phyloP scores from a whole-genome alignment of 139 green algal species.

The Nannochloris sp. region DNA sequence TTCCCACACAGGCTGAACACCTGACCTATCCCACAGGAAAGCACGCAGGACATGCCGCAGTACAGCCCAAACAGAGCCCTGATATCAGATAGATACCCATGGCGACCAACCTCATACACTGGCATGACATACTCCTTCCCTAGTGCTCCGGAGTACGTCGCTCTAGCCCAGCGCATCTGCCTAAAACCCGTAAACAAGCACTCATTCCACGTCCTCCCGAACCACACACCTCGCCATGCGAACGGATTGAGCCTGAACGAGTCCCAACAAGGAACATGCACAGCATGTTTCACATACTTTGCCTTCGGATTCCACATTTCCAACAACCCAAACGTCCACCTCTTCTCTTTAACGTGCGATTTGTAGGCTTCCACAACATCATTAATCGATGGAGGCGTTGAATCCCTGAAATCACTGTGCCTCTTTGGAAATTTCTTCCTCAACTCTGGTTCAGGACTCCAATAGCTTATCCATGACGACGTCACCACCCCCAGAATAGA shows the following conservation, averaged over 20 bases:
- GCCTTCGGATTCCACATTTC: conserved; percentile 29
- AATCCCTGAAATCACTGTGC: conserved; percentile 25
- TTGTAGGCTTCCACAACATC: conserved; percentile 1
- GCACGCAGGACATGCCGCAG: conserved; percentile 15
- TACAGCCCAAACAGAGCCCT: conserved; percentile 25
- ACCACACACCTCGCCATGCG: conserved; percentile 22
- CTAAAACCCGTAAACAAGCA: conserved; percentile 34
- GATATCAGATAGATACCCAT: conserved; percentile 27
- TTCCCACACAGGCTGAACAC: conserved; percentile 24
- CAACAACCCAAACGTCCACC: conserved; percentile 28
- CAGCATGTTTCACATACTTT: conserved; percentile 7
- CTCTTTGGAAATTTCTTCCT: conserved; percentile 11
- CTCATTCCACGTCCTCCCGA: conserved; percentile 12
- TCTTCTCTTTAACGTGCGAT: conserved; percentile 14
- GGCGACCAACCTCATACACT: conserved; percentile 11
- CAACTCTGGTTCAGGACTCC: conserved; percentile 8
- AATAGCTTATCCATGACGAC: conserved; percentile 3
- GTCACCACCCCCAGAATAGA: background rate
- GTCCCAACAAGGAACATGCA: conserved; percentile 38
- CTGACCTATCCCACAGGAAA: conserved; percentile 25
- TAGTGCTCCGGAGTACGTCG: conserved; percentile 19
- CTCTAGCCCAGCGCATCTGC: conserved; percentile 29
- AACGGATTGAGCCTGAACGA: conserved; percentile 23
- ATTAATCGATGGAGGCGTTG: background rate
- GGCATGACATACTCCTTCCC: conserved; percentile 28